Conservation (phyloP, 305 asterid genomes). For the Ilex paraguariensis region DNA sequence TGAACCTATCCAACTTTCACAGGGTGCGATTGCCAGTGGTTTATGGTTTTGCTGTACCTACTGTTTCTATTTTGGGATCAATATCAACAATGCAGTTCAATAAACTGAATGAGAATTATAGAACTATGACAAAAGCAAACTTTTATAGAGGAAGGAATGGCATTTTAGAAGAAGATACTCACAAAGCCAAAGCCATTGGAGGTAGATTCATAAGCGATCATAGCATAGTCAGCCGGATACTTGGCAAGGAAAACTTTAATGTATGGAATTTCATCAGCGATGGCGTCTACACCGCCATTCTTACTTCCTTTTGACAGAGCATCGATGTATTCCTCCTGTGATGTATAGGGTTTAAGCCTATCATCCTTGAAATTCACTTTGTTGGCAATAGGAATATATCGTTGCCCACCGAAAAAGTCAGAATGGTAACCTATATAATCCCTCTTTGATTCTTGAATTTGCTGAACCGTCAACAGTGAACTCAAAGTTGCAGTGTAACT, state of each 20-base stretch:
- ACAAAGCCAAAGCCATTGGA: conserved; percentile 25
- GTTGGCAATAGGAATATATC: neutral
- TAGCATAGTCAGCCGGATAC: conserved; percentile 12
- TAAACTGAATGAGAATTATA: too few species aligned
- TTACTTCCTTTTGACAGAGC: conserved; percentile 9
- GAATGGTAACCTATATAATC: conserved; percentile 6
- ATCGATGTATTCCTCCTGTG: neutral
- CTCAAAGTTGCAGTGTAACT: conserved; percentile 15
- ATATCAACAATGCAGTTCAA: too few species aligned
- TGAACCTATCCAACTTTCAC: too few species aligned
- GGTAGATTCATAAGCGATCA: conserved; percentile 15
- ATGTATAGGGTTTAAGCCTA: neutral
- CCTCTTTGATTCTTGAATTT: conserved; percentile 3
- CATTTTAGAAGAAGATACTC: conserved; percentile 2
- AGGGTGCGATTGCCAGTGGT: too few species aligned
- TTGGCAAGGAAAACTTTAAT: conserved; percentile 16
- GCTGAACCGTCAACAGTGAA: conserved; percentile 15
- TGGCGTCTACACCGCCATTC: conserved; percentile 19
- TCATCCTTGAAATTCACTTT: neutral
- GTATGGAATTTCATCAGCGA: conserved; percentile 27
- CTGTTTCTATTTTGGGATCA: too few species aligned
- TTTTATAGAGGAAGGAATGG: too few species aligned
- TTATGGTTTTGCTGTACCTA: too few species aligned
- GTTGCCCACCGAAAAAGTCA: neutral
- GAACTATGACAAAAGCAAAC: too few species aligned